A percentile compares a stretch with the other conserved stretches of the same genome.
These are phyloP conservation scores for Alternaria novae-zelandiae DNA, from an alignment of 2,329 filamentous ascomycete species.

Conservation along the genomic window DNA sequence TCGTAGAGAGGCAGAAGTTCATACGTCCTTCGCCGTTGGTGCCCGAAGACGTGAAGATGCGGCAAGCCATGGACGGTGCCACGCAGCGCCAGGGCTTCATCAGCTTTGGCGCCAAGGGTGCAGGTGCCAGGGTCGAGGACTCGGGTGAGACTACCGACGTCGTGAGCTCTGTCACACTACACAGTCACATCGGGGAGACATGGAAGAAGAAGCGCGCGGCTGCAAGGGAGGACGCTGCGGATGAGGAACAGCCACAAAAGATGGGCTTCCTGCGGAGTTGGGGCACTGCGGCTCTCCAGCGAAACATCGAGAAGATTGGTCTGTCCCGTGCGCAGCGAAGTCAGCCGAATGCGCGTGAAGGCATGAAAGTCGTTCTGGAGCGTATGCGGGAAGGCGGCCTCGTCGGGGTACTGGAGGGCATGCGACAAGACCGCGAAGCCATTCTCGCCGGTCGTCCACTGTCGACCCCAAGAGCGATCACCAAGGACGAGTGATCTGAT, in stretches of 20 bases:
- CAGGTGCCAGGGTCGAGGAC: conserved; percentile 38
- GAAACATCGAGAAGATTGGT: conserved; percentile 79
- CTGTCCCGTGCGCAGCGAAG: conserved; percentile 79
- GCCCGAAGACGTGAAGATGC: conserved; percentile 33
- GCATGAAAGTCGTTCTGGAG: conserved; percentile 82
- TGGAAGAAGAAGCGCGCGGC: conserved; percentile 58
- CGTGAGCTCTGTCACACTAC: conserved; percentile 75
- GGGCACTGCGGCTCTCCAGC: conserved; percentile 74
- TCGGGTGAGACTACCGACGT: conserved; percentile 65
- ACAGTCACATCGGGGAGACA: conserved; percentile 73
- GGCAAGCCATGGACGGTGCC: conserved; percentile 40
- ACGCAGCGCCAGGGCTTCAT: conserved; percentile 43
- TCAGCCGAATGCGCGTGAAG: conserved; percentile 79
- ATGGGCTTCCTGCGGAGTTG: conserved; percentile 66
- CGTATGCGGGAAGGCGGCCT: conserved; percentile 70
- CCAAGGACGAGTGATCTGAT: conserved; percentile 28
- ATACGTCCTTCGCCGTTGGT: conserved; percentile 51
- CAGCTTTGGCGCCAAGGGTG: conserved; percentile 29
- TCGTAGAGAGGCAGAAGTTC: conserved; percentile 78
- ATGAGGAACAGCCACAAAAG: conserved; percentile 57
- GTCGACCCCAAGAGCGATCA: conserved; percentile 15
- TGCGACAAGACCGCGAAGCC: conserved; percentile 65
- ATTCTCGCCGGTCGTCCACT: conserved; percentile 37
- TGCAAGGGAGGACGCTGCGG: conserved; percentile 47
- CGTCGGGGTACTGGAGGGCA: conserved; percentile 73